Conservation (phyloP, 2,329 filamentous ascomycete genomes). For the Colletotrichum filicis region DNA sequence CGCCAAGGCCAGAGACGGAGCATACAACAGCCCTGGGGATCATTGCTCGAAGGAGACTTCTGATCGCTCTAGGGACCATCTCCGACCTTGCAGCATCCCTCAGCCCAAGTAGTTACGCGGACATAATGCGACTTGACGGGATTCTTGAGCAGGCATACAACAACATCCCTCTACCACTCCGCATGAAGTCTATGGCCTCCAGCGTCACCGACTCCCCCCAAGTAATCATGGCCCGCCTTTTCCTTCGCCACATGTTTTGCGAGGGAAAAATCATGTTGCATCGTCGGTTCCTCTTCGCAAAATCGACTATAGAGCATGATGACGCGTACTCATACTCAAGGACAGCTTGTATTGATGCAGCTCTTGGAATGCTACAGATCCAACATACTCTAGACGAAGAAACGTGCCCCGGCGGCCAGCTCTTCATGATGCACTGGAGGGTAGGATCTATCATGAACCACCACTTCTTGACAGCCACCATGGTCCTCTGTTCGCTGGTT, state of each 20-base stretch:
- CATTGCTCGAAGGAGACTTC: constrained; percentile 37
- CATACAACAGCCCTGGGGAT: constrained; percentile 40
- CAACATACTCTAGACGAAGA: constrained; percentile 41
- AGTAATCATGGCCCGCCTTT: constrained; percentile 42
- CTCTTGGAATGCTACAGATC: constrained; percentile 38
- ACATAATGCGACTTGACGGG: constrained; percentile 39
- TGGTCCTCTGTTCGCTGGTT: constrained; percentile 36
- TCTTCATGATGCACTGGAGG: constrained; percentile 34
- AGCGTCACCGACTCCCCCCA: constrained; percentile 40
- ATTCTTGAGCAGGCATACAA: constrained; percentile 38
- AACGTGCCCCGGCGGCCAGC: constrained; percentile 36
- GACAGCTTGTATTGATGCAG: constrained; percentile 38
- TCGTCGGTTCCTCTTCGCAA: constrained; percentile 39
- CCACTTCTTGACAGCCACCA: constrained; percentile 40
- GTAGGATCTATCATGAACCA: constrained; percentile 35
- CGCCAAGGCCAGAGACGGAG: constrained; percentile 45
- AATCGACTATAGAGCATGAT: neutral
- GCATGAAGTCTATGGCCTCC: constrained; percentile 31
- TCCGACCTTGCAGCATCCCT: constrained; percentile 37
- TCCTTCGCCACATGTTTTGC: constrained; percentile 42
- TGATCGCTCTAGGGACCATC: constrained; percentile 38
- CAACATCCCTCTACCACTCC: constrained; percentile 40
- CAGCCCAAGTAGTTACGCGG: constrained; percentile 32
- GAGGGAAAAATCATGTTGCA: constrained; percentile 46
- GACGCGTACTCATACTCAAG: constrained; percentile 41